A percentile compares a stretch with the other conserved stretches of the same genome.
phyloP scores from a whole-genome alignment of 805 yeast species.

The Wickerhamiella alocasiicola region DNA sequence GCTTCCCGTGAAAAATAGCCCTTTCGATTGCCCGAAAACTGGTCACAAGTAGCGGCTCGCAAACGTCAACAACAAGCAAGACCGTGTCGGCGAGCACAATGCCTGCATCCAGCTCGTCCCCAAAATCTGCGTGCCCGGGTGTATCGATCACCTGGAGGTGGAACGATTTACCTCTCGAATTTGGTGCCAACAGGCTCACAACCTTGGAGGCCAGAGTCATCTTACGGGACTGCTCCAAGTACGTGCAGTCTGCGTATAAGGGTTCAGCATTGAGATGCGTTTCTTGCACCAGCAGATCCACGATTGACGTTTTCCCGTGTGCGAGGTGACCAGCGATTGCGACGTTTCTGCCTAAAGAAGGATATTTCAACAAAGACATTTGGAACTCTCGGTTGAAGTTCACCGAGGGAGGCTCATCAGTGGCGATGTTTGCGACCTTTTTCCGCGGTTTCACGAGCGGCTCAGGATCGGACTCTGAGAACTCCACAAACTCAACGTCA shows the following conservation, averaged over 20 bases:
- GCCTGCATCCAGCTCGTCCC: conserved; percentile 56
- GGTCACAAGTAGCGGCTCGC: conserved; percentile 62
- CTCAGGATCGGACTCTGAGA: conserved; percentile 38
- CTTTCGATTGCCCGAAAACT: conserved; percentile 39
- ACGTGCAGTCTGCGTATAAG: conserved; percentile 51
- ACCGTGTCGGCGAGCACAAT: conserved; percentile 52
- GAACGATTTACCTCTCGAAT: conserved; percentile 40
- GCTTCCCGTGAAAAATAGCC: conserved; percentile 38
- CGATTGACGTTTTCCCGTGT: conserved; percentile 73
- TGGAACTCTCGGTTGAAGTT: conserved; percentile 53
- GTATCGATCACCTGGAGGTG: conserved; percentile 62
- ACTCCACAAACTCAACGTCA: conserved; percentile 53
- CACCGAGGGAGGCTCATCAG: conserved; percentile 41
- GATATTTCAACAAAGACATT: conserved; percentile 36
- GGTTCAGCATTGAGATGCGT: conserved; percentile 42
- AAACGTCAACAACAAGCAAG: conserved; percentile 63
- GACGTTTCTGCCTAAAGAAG: conserved; percentile 59
- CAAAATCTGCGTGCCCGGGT: conserved; percentile 85
- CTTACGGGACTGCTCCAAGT: conserved; percentile 58
- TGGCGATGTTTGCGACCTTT: neutral
- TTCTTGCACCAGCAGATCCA: conserved; percentile 54
- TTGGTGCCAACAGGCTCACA: conserved; percentile 46
- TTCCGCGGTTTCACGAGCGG: conserved; percentile 36
- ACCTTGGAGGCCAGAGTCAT: conserved; percentile 53
- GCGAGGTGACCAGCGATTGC: conserved; percentile 70